These are phyloP conservation scores for Neoscytalidium dimidiatum DNA, from an alignment of 2,329 filamentous ascomycete genomes.

Conservation along the genomic window DNA sequence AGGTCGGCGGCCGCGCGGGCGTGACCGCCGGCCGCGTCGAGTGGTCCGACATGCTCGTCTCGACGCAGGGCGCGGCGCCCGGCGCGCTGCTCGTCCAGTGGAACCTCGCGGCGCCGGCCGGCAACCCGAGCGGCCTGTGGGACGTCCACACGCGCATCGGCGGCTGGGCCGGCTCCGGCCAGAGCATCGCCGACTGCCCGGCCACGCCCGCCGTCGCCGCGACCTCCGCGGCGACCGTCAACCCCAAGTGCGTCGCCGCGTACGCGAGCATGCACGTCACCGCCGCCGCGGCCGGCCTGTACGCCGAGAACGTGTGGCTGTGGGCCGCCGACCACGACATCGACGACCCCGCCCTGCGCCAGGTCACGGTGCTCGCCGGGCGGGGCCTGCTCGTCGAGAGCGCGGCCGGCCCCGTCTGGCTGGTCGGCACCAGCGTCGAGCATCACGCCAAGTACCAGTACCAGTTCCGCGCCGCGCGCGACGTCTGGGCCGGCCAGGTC, in stretches of 20 bases:
- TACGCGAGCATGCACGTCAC: conserved; percentile 59
- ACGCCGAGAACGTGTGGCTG: conserved; percentile 88
- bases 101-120: conserved; percentile 60
- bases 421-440: conserved; percentile 69
- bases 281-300: conserved; percentile 58
- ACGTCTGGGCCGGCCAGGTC: conserved; percentile 80
- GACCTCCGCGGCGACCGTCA: conserved; percentile 48
- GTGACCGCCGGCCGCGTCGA: conserved; percentile 65
- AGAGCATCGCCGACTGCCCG: conserved; percentile 75
- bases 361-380: conserved; percentile 84
- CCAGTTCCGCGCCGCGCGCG: conserved; percentile 74
- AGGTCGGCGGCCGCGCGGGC: conserved; percentile 59
- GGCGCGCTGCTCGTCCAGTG: conserved; percentile 74
- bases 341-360: conserved; percentile 68
- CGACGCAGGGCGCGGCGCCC: conserved; percentile 65
- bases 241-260: conserved; percentile 69
- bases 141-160: conserved; percentile 86
- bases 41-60: conserved; percentile 71
- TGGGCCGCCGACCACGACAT: conserved; percentile 94
- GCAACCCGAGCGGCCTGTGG: conserved; percentile 73
- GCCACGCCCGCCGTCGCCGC: conserved; percentile 69
- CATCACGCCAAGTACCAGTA: conserved; percentile 73
- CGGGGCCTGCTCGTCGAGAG: conserved; percentile 76
- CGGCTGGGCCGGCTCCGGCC: conserved; percentile 73
- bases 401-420: conserved; percentile 40